Evolutionary conservation across 2,329 filamentous ascomycete genomes (phyloP), one percentile per base, ranked within the genome.

Genomic region (Ophiostoma pallidulum): DNA sequence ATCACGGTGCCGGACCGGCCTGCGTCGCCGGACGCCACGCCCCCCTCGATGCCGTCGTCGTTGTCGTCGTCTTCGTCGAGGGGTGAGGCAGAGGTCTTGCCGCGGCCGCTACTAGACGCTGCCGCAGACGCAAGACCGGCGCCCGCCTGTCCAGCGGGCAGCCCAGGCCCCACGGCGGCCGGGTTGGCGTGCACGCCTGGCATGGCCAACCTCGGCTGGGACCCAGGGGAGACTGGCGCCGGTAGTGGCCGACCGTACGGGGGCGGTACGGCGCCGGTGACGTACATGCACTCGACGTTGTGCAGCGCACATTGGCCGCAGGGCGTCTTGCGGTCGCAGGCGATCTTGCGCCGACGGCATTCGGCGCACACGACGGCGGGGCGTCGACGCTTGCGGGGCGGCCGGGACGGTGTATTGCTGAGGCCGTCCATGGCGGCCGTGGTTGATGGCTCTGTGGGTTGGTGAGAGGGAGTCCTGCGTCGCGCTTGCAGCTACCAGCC

Each of bases 331-430:
- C 75, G 72, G 57, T 82, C 73, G 56, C 78, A 83, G 41, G 71
- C 69, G 49, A 82, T 73, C 60, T 83, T 83, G 29, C 77, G 74
- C 47, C 64, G 69, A 28, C 78, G 69, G 54, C 79, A 83, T 31
- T 76, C 65, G 51, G 68, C 62, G 56, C 77, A 80, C 1, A 77
- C 76, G n/a, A 71, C 59, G 8, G 67, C 60, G 32, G 65, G 66
- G 22, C 63, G 59, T 22, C 54, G 48, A n/a, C 54, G 51, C 38
- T 54, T 54, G 18, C 54, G 54, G 8, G 48, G 9, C 14, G 45
- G 47, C 29, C 38, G 47, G 26, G 37, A 14, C 18, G 40, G 22
- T 9, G 40, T 19, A 19, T 6, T 31, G 26, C 7, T 24, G 41
- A 22, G 8, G 37, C 38, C 18, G 45, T 39, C 14, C 45, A 47